These are phyloP conservation scores for Botryotinia narcissicola DNA, from an alignment of 2,329 filamentous ascomycete species.

Conservation along the genomic window DNA sequence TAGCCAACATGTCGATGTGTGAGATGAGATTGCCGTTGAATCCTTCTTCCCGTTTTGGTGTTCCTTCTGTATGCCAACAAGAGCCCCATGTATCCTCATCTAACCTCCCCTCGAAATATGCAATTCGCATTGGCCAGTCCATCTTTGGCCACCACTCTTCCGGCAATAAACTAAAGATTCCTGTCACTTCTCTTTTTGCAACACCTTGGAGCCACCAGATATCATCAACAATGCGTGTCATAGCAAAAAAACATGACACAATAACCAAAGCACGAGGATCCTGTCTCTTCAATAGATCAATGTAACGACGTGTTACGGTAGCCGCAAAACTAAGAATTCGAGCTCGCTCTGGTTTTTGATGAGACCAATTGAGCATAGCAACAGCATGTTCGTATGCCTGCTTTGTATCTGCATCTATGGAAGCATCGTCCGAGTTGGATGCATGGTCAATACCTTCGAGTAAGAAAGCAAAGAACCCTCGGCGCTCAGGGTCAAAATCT, in stretches of 20 bases:
- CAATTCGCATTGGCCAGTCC: slow-evolving; percentile 37
- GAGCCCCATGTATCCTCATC: slow-evolving; percentile 36
- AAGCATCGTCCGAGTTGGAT: slow-evolving; percentile 40
- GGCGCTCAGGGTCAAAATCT: slow-evolving; percentile 52
- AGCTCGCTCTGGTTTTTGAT: slow-evolving; percentile 57
- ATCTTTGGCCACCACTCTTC: slow-evolving; percentile 37
- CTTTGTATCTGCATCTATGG: slow-evolving; percentile 39
- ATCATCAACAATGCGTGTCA: slow-evolving; percentile 35
- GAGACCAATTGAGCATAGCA: slow-evolving; percentile 65
- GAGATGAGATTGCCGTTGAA: slow-evolving; percentile 23
- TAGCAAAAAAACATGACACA: slow-evolving; percentile 36
- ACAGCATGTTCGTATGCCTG: slow-evolving; percentile 63
- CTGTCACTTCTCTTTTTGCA: slow-evolving; percentile 62
- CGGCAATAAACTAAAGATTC: slow-evolving; percentile 40
- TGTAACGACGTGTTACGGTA: slow-evolving; percentile 59
- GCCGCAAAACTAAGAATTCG: slow-evolving; percentile 63
- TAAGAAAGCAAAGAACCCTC: slow-evolving; percentile 60
- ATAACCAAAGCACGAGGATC: slow-evolving; percentile 43
- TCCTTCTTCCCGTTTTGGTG: slow-evolving; percentile 24
- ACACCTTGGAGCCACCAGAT: slow-evolving; percentile 70
- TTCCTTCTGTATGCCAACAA: slow-evolving; percentile 17
- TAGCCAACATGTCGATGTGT: slow-evolving; percentile 34
- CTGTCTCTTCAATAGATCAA: slow-evolving; percentile 57
- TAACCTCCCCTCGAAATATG: slow-evolving; percentile 34
- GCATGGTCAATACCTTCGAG: slow-evolving; percentile 58